Conservation (phyloP, 257 asterid genomes). For the Lycium ferocissimum region DNA sequence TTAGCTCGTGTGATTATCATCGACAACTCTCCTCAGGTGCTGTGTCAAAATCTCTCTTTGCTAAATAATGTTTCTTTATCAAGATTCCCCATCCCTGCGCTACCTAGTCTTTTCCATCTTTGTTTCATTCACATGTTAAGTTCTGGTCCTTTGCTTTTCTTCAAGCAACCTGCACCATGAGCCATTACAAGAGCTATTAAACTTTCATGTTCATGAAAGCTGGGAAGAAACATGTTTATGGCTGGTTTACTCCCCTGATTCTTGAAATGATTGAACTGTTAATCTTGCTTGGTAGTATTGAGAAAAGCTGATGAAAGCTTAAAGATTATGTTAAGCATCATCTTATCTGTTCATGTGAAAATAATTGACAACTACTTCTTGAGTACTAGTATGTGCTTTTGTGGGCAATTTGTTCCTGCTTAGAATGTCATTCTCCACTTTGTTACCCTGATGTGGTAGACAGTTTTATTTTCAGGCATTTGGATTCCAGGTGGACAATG, state of each 20-base stretch:
- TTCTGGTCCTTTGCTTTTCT: neutral
- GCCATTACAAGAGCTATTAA: conserved; percentile 7
- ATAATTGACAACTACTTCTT: neutral
- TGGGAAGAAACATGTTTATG: conserved; percentile 26
- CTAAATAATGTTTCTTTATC: conserved; percentile 22
- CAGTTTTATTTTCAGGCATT: conserved; percentile 67
- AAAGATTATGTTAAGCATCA: neutral
- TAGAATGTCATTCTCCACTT: conserved; percentile 25
- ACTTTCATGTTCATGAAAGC: neutral
- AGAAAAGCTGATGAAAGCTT: conserved; percentile 18
- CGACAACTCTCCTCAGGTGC: conserved; percentile 99
- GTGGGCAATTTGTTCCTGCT: conserved; percentile 13
- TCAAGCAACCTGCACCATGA: neutral
- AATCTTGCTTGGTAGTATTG: conserved; percentile 9
- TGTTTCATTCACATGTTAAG: conserved; percentile 24
- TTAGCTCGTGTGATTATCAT: conserved; percentile 78
- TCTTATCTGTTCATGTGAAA: neutral
- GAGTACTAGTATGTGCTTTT: conserved; percentile 20
- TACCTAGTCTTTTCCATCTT: neutral
- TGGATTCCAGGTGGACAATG: conserved; percentile 98
- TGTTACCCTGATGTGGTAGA: conserved; percentile 23
- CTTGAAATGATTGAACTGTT: neutral
- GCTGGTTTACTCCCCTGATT: conserved; percentile 3
- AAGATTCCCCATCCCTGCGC: neutral
- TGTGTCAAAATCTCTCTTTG: conserved; percentile 17